Evolutionary conservation across 2,329 filamentous ascomycete genomes (phyloP), one percentile per base, ranked within the genome.

Genomic region (Colletotrichum sp.): DNA sequence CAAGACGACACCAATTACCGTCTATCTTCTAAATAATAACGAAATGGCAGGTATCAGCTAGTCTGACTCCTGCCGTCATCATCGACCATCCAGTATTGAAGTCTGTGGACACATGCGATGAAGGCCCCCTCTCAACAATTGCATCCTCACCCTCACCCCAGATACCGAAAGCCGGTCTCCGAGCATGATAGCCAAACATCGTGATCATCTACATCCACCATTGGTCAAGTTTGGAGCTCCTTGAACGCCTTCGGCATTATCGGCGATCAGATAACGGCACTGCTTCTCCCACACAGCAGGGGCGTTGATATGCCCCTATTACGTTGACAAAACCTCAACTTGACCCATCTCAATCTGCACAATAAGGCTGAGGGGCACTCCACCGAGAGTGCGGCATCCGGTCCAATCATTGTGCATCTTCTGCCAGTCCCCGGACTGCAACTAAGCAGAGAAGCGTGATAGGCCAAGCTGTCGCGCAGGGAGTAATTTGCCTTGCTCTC

Each of bases 311-410:
- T 44, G 32, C 57, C 66, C 55, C 68, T 70, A 70, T 70, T 70
- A 70, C 57, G 68, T 70, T 70, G 68, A 26, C 24, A 49, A 63
- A 70, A 62, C 30, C 63, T 21, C 36, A 28, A n/a, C 26, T 28
- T 49, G 36, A n/a, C 63, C 63, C 63, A 52, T 66, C 63, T 49
- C 63, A 66, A 66, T 65, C 72, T 71, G 36, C 72, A 26, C 72
- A 67, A 24, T 75, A 75, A 75, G 73, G 73, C 73, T 75, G 73
- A 75, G 68, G 57, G 36, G 57, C 68, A 24, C 36, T 70, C 68
- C 67, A 57, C 68, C 49, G 15, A n/a, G 16, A 62, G 18, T 52
- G 8, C 15, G 30, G 55, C n/a, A 63, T 49, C 39, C 32, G 55
- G 55, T 9, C 73, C 73, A 75, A 75, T 75, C 69, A 75, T 4